Base-by-base conservation (phyloP, 768 basidiomycete genomes). In the Mycena olivaceomarginata region DNA sequence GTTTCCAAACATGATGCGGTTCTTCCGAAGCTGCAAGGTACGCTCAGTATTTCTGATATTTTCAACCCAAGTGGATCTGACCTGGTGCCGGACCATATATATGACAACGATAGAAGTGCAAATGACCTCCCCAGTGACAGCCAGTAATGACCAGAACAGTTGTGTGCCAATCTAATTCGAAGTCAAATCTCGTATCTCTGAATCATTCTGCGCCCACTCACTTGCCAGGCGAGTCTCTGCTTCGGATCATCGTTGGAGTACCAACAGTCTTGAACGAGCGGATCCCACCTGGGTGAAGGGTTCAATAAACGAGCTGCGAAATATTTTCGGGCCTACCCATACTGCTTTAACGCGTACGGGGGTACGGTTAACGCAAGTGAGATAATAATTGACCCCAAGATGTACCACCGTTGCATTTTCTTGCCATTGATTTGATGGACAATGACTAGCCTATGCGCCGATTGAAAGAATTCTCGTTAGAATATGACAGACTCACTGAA, bases 331-430 rank as follows among this genome's bases (percentile, higher is more conserved):
- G 31, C 80, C 12, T 37, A 79, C 81, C 81, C 82, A 41, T 82
- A 82, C 59, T 81, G 80, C 4, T 76, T 69, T 10, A 75, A 69
- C 15, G 82, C 82, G 59, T 82, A 82, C 9, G 82, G 77, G 0
- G 82, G 80, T 10, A 82, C 65, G 15, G 76, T 77, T 25, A 81
- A 69, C 40, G 43, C 22, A 20, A 77, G n/a, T 10, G 77, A 65
- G 6, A 81, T 48, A 15, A 75, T 22, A 5, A 80, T 45, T 2
- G 79, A 77, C 11, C 77, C 71, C n/a, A 66, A 40, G 62, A 80
- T 56, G 70, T 82, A 82, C 31, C 67, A 81, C 64, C 74, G 81
- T 25, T 82, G 80, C 67, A 82, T 46, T 45, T 15, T 70, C n/a
- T 75, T 70, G 6, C 80, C 80, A 37, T 81, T 79, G 37, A 78